Evolutionary conservation across 192 early-diverging fungal species (phyloP).

Genomic region (Piromyces finnis): DNA sequence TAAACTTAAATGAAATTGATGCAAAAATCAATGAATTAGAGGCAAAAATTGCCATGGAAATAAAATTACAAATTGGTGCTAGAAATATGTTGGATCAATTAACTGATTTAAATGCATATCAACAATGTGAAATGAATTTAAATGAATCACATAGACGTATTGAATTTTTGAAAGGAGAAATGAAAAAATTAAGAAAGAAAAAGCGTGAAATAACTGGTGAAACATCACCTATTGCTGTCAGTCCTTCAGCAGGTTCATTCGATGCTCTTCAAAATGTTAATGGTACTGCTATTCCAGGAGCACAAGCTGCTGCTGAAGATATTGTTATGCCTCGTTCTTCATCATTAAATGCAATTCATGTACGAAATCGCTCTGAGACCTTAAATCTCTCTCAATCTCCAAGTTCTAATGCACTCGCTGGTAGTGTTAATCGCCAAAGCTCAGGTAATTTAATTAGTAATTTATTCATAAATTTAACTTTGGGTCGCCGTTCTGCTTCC

Average conservation of each 20-base stretch:
- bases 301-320: not conserved
- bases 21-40: constrained; percentile 20
- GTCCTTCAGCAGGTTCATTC: not conserved
- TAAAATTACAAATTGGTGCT: constrained; percentile 18
- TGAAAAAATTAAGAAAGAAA: not conserved
- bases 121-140: constrained; percentile 45
- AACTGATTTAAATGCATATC: constrained; percentile 45
- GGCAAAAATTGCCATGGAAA: constrained; percentile 14
- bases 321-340: not conserved
- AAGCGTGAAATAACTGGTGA: not conserved
- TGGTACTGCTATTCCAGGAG: not conserved
- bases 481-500: not conserved
- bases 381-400: not conserved
- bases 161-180: not conserved
- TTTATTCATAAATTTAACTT: not conserved
- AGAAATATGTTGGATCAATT: constrained; percentile 46
- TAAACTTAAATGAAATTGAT: not conserved
- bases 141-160: not conserved
- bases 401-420: not conserved
- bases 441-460: not conserved
- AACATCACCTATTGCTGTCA: not conserved
- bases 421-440: not conserved
- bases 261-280: not conserved
- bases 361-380: not conserved
- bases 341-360: not conserved